Evolutionary conservation across 805 yeast species (phyloP), one percentile per base, ranked within the genome.

Genomic region (Pichia cabralensis): DNA sequence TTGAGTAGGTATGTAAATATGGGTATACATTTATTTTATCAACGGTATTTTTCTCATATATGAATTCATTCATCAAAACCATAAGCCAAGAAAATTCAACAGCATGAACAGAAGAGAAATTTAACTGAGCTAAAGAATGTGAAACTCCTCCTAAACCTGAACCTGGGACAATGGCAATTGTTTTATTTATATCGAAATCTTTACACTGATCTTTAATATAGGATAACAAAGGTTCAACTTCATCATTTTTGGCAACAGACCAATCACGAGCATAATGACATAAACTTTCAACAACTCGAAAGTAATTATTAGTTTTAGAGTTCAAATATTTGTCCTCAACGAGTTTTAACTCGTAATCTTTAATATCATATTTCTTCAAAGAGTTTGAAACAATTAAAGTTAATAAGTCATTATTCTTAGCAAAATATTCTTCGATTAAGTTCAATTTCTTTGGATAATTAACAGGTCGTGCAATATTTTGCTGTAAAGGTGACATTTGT

Each of bases 251-350:
- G 2, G 31, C 12, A 0, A 43, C 44, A 3, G 77, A 58, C 92
- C 94, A 88, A 52, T 89, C 96, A 31, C 96, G 61, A 8, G 76
- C 71, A 40, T 70, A 70, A 54, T 86, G 96, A 33, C 85, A 76
- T 22, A 89, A 47, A 6, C 82, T 62, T 52, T 81, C 94, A 19
- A 75, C 65, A 2, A 80, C 81, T 36, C 73, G 55, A 35, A 60
- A 62, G 36, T 66, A 56, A 15, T 56, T 50, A 31, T 46, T 36
- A 4, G 42, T 38, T 23, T 40, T 38, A 4, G 25, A 36, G 5
- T 33, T 20, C 11, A 35, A 36, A 22, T 47, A 41, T n/a, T 31
- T 30, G 25, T 42, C 50, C 8, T 41, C 40, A 8, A 59, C 54
- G 18, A 58, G 53, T 18, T 62, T 50, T 24, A 76, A 34, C 20